Base-by-base conservation (phyloP, 2,329 filamentous ascomycete species). In the Alternaria longipes region DNA sequence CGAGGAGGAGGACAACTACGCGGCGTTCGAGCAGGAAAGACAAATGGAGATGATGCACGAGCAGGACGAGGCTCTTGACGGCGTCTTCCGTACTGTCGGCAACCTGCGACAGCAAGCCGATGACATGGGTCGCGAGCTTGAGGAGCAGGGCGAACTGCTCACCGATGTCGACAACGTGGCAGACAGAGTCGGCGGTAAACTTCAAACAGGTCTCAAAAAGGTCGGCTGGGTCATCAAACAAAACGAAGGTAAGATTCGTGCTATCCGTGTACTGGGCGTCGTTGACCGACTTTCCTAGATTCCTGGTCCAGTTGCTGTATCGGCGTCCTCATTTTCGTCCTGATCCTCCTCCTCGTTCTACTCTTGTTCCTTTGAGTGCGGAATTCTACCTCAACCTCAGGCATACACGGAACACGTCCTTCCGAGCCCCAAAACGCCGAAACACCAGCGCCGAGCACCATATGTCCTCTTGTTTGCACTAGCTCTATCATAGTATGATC, bases 71-170 rank as follows among this genome's bases (percentile, higher is more conserved):
- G 91, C 95, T 71, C 85, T 99, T 2, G 94, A 98, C 76, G 92
- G 91, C 16, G 94, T 99, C 47, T 97, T 96, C 76, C 88, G 90
- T 68, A 98, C 94, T 1, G 95, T 99, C 24, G 94, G 94, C 3
- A 97, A 93, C 76, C 81, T 99, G 75, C 85, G 94, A 57, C 86
- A 91, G 75, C 95, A 98, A 84, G 96, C 95, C 2, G 90, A 96
- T 79, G 92, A 93, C 70, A 99, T 99, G 94, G 94, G 95, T 1
- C 85, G 94, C 59, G 95, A 99, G 82, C 84, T 99, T 46, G 96
- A 97, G 80, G 95, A 99, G 82, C 95, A 99, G 84, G 86, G 86
- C 22, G 92, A 93, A 78, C 90, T 98, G 86, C 84, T 99, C 59
- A 90, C 95, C 65, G 89, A 91, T 54, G 91, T 96, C 41, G 94